phyloP scores from a whole-genome alignment of 192 early-diverging fungal species.

The Powellomyces hirtus region DNA sequence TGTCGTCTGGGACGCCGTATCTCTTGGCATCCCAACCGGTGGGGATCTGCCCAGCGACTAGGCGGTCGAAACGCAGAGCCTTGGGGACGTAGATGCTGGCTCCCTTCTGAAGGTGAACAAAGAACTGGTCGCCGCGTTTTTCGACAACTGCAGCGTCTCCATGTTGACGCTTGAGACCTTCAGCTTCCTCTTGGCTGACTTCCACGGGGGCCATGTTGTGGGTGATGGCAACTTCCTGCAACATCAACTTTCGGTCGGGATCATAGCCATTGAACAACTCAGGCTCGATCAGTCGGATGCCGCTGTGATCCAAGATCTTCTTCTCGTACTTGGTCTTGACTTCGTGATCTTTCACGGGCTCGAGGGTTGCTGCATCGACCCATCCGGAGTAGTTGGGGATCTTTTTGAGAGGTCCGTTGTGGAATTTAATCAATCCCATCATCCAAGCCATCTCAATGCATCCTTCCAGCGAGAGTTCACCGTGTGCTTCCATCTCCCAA shows the following conservation, averaged over 20 bases:
- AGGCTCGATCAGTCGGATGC: slow-evolving; percentile 89
- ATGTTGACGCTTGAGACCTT: slow-evolving; percentile 78
- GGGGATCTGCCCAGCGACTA: slow-evolving; percentile 90
- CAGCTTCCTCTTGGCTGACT: slow-evolving; percentile 81
- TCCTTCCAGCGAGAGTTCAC: slow-evolving; percentile 84
- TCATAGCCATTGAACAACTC: slow-evolving; percentile 82
- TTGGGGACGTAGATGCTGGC: slow-evolving; percentile 88
- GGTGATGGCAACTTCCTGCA: slow-evolving; percentile 88
- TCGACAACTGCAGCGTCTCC: slow-evolving; percentile 75
- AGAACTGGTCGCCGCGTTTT: slow-evolving; percentile 68
- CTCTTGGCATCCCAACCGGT: slow-evolving; percentile 91
- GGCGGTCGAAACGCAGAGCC: slow-evolving; percentile 86
- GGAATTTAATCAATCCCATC: slow-evolving; percentile 92
- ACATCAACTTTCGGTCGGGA: slow-evolving; percentile 77
- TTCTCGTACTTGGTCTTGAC: slow-evolving; percentile 89
- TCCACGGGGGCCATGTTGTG: slow-evolving; percentile 87
- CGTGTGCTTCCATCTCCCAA: slow-evolving; percentile 94
- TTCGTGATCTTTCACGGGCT: slow-evolving; percentile 82
- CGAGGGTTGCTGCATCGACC: slow-evolving; percentile 82
- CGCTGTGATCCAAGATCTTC: slow-evolving; percentile 85
- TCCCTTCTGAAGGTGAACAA: slow-evolving; percentile 81
- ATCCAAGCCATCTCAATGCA: slow-evolving; percentile 98
- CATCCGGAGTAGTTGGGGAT: slow-evolving; percentile 79
- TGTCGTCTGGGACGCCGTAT: slow-evolving; percentile 90
- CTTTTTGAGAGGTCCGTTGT: slow-evolving; percentile 79